Base-by-base conservation (phyloP, 2,329 filamentous ascomycete genomes). In the Aspergillus aculeatinus region DNA sequence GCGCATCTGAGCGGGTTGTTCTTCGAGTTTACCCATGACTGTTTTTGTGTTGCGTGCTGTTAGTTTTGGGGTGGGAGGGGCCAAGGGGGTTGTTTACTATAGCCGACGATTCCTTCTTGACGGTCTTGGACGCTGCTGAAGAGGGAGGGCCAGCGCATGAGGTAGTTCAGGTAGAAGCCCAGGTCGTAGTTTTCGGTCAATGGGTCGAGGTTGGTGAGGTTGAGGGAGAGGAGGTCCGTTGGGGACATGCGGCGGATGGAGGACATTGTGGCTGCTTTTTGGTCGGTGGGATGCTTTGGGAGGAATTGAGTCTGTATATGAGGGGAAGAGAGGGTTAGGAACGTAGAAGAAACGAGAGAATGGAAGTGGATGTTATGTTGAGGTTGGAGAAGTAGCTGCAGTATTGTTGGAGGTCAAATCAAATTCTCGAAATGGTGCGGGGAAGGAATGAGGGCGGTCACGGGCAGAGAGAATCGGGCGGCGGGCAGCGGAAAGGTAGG, bases 141-240 rank as follows among this genome's bases (percentile, higher is more conserved):
- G 48, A 98, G 85, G 27, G 92, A 89, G 1, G 95, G 95, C 95
- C 95, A 99, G 82, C 91, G 92, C 56, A 92, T 92, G 65, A 96
- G 87, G 78, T 99, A 99, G 71, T 96, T 91, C 61, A 97, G 86
- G 80, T 99, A 99, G 81, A 98, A 99, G 63, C 87, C 86, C 65
- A 96, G 85, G 75, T 96, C 92, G 80, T 98, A 99, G 59, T 96
- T 98, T 80, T 99, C 95, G n/a, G 95, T 98, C 63, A 97, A 83
- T 47, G 91, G 91, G 74, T 99, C 95, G 63, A 99, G 88, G 74
- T 99, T 99, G 78, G 93, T 96, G 66, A 92, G 88, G 67, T 96
- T 96, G 77, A 98, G 89, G 67, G 88, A 89, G 78, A 96, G 87
- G 63, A 98, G 83, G 76, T 99, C 95, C 67, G 86, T 84, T 2